Evolutionary conservation across 2,329 filamentous ascomycete genomes (phyloP).

Genomic region (Annulohypoxylon truncatum): DNA sequence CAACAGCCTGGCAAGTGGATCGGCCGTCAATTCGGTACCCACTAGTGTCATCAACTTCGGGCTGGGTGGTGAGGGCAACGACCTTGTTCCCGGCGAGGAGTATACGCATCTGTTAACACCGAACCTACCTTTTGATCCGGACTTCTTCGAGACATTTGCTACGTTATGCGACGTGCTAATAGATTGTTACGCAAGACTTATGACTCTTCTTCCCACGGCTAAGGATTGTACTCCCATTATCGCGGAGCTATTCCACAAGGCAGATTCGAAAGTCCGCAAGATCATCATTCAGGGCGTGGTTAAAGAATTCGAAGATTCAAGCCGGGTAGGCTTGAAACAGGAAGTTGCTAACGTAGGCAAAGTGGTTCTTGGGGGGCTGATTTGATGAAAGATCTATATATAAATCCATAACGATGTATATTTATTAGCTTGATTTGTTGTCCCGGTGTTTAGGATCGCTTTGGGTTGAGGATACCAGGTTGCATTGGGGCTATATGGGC

Average conservation of each 20-base stretch:
- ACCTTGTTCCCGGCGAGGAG: constrained; percentile 83
- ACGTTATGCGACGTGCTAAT: constrained; percentile 96
- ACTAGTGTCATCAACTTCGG: constrained; percentile 66
- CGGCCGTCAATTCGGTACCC: constrained; percentile 49
- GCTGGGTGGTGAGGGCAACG: constrained; percentile 67
- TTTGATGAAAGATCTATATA: constrained; percentile 58
- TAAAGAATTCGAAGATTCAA: constrained; percentile 92
- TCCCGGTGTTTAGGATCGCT: constrained; percentile 30
- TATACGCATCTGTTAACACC: constrained; percentile 93
- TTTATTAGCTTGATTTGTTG: constrained; percentile 21
- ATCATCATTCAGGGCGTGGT: constrained; percentile 88
- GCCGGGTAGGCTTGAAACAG: constrained; percentile 77
- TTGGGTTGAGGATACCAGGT: constrained; percentile 34
- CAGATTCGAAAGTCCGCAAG: constrained; percentile 86
- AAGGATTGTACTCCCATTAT: constrained; percentile 76
- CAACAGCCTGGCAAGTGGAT: constrained; percentile 40
- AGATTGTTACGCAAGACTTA: constrained; percentile 85
- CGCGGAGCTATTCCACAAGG: constrained; percentile 89
- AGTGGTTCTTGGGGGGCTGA: constrained; percentile 87
- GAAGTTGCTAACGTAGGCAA: constrained; percentile 89
- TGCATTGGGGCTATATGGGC: constrained; percentile 24
- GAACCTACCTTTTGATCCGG: constrained; percentile 91
- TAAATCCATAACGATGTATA: constrained; percentile 12
- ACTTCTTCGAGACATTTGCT: constrained; percentile 96
- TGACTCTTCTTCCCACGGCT: constrained; percentile 79